Evolutionary conservation across 2,329 filamentous ascomycete species (phyloP), one percentile per base, ranked within the genome.

Genomic region (Neophaeococcomyces mojaviensis): DNA sequence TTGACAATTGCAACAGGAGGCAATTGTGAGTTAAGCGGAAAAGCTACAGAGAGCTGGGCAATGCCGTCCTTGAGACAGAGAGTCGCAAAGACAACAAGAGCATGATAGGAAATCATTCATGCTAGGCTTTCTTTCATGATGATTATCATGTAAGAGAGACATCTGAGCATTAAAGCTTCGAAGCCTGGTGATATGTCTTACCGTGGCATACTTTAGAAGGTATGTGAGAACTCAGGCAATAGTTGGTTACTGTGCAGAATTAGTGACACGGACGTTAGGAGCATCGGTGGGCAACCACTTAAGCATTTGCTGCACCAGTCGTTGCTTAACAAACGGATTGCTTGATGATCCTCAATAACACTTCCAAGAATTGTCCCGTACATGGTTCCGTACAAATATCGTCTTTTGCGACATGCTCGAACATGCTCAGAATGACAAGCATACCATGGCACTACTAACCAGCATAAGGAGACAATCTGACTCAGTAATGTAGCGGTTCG

Each of bases 11-110:
- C 88, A 44, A 89, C 82, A 3, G 84, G 82, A 26, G 88, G 88
- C 1, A 94, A 75, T 63, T 95, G 88, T 2, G 86, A 81, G 64
- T 92, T 94, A 63, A 94, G 73, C 1, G 88, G 88, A 56, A 89
- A 90, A 38, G 70, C 70, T 39, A 71, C 13, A 26, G 6, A 24
- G 8, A 24, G 37, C 24, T 39, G 37, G 59, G 47, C 53, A 58
- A 52, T 67, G 62, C 48, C 58, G 58, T 38, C 67, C 68, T 49
- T 56, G 52, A 18, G 61, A 58, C 48, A 56, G 53, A 54, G 55
- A 22, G 49, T 46, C 19, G 33, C 36, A 48, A 45, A 19, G 20
- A 30, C 20, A 9, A 39, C 6, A 12, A 38, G n/a, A 26, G 31
- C 59, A 48, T 47, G 58, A 43, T 36, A 60, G 46, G 48, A 59